Evolutionary conservation across 805 yeast species (phyloP), one percentile per base, ranked within the genome.

Genomic region (Spencermartinsiella europaea): DNA sequence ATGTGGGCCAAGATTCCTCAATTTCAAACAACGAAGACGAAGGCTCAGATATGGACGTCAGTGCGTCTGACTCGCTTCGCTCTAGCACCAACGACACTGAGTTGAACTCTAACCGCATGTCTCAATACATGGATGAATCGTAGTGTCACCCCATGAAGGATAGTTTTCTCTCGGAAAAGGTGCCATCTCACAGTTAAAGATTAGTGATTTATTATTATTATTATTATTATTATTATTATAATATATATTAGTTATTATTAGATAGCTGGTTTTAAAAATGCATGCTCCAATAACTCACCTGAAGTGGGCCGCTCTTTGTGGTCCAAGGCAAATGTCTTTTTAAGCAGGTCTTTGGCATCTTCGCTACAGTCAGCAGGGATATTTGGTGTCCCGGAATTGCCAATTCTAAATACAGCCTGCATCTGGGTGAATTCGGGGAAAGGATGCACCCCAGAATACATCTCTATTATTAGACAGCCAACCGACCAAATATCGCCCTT

Each of bases 401-500:
- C 99, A 45, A 93, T 85, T 63, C 85, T 83, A 75, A 90, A 93
- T 34, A 93, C 83, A 7, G 98, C 98, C 66, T 93, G 99, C 95
- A 90, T 88, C 63, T 89, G 98, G 42, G 89, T 82, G 54, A 89
- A 85, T 49, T 85, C 85, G 1, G 99, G 98, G 69, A 85, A 93
- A 21, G 99, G 99, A 64, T 93, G 99, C 47, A 81, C 80, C 1
- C 96, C 98, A 0, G 99, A 89, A 58, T 87, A 82, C 95, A 93
- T 89, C 65, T 93, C 99, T 28, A 93, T 82, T 12, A 91, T 77
- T 21, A 93, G 74, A 64, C 98, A 93, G 0, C 98, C 99, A 7
- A 95, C 83, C 0, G 96, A 87, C 99, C 99, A 93, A 21, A 93
- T 88, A 63, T 93, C 99, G 0, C 96, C 95, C 64, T 87, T 88